These are phyloP conservation scores for Macaranga tanarius DNA, from an alignment of 441 rosid species.

Conservation along the genomic window DNA sequence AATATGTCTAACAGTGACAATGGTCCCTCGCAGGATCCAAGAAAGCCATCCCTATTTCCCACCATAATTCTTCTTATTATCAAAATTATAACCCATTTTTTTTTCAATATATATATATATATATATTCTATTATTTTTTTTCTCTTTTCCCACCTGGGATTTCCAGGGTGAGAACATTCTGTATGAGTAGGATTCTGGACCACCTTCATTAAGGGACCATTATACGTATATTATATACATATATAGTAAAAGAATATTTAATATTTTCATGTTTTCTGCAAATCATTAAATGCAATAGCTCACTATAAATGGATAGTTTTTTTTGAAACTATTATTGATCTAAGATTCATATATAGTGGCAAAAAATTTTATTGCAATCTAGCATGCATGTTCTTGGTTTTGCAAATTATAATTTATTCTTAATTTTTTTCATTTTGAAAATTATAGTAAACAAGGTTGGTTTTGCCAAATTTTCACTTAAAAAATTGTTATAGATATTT, in stretches of 20 bases:
- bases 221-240: too few relatives aligned
- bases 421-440: too few relatives aligned
- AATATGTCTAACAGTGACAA: conserved; percentile 25
- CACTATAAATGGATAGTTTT: background rate
- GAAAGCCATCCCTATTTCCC: conserved; percentile 48
- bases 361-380: too few relatives aligned
- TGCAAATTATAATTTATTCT: too few relatives aligned
- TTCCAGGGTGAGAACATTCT: conserved; percentile 18
- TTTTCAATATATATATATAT: too few relatives aligned
- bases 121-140: too few relatives aligned
- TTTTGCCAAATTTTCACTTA: too few relatives aligned
- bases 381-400: too few relatives aligned
- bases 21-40: conserved; percentile 70
- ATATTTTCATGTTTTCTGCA: background rate
- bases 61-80: conserved; percentile 26
- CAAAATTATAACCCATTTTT: background rate
- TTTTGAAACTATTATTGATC: background rate
- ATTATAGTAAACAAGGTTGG: too few relatives aligned
- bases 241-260: background rate
- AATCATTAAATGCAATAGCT: background rate
- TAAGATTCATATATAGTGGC: background rate
- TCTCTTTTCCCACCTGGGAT: background rate
- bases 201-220: background rate
- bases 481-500: too few relatives aligned
- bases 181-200: background rate